phyloP scores from a whole-genome alignment of 2,329 filamentous ascomycete genomes.

The Trichoderma sp. region DNA sequence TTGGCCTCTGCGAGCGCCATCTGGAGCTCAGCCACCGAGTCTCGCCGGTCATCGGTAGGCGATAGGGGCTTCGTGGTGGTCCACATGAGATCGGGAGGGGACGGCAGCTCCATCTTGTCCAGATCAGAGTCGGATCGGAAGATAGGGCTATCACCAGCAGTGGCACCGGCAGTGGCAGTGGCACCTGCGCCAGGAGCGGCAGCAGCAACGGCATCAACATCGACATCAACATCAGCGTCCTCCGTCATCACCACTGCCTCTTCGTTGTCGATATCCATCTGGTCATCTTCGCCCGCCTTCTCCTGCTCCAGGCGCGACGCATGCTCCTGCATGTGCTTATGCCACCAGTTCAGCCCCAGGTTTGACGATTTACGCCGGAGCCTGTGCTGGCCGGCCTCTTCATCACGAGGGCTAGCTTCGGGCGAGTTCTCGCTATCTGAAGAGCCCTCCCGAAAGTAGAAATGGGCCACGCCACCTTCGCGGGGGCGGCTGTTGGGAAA shows the following conservation, averaged over 20 bases:
- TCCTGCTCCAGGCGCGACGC: conserved; percentile 62
- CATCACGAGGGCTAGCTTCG: conserved; percentile 37
- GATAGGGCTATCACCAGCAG: conserved; percentile 21
- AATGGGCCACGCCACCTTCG: conserved; percentile 70
- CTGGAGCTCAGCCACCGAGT: conserved; percentile 29
- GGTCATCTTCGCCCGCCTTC: conserved; percentile 29
- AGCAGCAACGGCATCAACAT: not conserved
- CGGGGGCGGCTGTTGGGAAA: conserved; percentile 71
- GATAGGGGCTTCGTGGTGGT: conserved; percentile 37
- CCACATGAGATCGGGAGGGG: conserved; percentile 43
- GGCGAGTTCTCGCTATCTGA: conserved; percentile 54
- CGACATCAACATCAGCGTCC: conserved; percentile 27
- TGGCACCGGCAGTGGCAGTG: not conserved
- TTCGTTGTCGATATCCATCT: conserved; percentile 28
- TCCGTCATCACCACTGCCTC: conserved; percentile 26
- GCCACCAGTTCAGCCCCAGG: conserved; percentile 67
- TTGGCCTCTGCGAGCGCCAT: conserved; percentile 17
- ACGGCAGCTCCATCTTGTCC: conserved; percentile 42
- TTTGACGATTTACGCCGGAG: conserved; percentile 60
- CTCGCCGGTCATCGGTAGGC: conserved; percentile 28
- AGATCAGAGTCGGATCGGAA: conserved; percentile 42
- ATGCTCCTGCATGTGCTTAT: conserved; percentile 78
- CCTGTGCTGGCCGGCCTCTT: conserved; percentile 31
- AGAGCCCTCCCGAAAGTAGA: conserved; percentile 63
- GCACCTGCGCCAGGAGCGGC: not conserved